Conservation (phyloP, 257 asterid genomes). For the Ehretia macrophylla region DNA sequence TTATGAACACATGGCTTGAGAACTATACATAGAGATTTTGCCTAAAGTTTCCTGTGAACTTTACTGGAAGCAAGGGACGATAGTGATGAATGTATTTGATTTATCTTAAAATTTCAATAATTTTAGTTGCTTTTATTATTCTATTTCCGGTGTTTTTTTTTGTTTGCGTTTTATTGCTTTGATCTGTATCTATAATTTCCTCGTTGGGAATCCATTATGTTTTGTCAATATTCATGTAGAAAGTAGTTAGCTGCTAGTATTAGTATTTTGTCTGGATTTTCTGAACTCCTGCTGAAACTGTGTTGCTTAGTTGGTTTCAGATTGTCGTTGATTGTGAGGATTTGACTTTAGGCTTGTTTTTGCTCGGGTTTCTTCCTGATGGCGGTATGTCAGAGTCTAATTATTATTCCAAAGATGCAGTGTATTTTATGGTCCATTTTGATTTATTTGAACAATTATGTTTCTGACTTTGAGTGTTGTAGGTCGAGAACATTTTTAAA, state of each 20-base stretch:
- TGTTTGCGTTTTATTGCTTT: not conserved
- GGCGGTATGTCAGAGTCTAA: not conserved
- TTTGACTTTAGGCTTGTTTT: not conserved
- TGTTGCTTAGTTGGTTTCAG: not conserved
- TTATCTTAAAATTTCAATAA: too few species aligned
- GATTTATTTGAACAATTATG: too few species aligned
- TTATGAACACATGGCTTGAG: too few species aligned
- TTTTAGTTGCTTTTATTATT: not conserved
- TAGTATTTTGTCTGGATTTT: not conserved
- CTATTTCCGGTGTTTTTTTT: not conserved
- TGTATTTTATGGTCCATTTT: not conserved
- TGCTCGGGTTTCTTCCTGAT: not conserved
- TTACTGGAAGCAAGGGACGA: too few species aligned
- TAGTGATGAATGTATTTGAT: not conserved
- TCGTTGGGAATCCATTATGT: not conserved
- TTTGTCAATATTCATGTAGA: too few species aligned
- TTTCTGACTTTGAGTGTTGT: slow-evolving; percentile 7
- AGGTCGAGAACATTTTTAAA: slow-evolving; percentile 65
- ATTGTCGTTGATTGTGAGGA: not conserved
- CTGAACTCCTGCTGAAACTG: not conserved
- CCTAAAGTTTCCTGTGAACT: too few species aligned
- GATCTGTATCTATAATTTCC: too few species aligned
- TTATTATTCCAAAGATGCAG: too few species aligned
- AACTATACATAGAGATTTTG: too few species aligned
- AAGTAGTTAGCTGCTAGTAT: not conserved